Conservation (phyloP, 2,329 filamentous ascomycete species). For the Aspergillus aculeatinus region DNA sequence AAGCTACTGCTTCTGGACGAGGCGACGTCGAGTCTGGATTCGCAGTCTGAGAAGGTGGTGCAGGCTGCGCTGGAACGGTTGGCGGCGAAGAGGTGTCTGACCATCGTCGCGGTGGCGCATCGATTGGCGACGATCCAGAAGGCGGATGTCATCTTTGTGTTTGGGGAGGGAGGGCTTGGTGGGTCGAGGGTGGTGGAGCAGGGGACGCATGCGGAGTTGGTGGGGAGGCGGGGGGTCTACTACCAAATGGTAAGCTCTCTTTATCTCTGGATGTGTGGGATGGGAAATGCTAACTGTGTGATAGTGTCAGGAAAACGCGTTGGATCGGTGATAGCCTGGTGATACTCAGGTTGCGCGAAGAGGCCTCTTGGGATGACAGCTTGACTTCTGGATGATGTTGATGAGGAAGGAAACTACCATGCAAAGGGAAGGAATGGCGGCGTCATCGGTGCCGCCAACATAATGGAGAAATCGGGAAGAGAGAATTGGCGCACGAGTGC, state of each 20-base stretch:
- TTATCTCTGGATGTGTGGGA: rapidly evolving
- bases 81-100: conserved; percentile 56
- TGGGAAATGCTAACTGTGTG: background rate
- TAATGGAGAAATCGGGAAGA: too few species aligned
- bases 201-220: conserved; percentile 59
- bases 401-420: too few species aligned
- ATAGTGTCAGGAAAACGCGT: background rate
- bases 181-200: conserved; percentile 55
- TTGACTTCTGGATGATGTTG: too few species aligned
- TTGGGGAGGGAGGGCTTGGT: conserved; percentile 57
- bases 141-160: conserved; percentile 74
- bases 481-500: too few species aligned
- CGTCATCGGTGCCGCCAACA: too few species aligned
- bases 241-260: conserved; percentile 52
- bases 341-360: too few species aligned
- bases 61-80: conserved; percentile 66
- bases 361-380: too few species aligned
- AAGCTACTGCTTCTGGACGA: conserved; percentile 59
- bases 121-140: conserved; percentile 74
- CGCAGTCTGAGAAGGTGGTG: conserved; percentile 66
- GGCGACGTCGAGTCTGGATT: conserved; percentile 62
- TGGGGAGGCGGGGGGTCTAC: conserved; percentile 51
- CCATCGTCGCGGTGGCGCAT: conserved; percentile 76
- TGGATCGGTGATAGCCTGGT: background rate
- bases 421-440: too few species aligned